Evolutionary conservation across 2,329 filamentous ascomycete species (phyloP).

Genomic region (Pseudogymnoascus sp.): DNA sequence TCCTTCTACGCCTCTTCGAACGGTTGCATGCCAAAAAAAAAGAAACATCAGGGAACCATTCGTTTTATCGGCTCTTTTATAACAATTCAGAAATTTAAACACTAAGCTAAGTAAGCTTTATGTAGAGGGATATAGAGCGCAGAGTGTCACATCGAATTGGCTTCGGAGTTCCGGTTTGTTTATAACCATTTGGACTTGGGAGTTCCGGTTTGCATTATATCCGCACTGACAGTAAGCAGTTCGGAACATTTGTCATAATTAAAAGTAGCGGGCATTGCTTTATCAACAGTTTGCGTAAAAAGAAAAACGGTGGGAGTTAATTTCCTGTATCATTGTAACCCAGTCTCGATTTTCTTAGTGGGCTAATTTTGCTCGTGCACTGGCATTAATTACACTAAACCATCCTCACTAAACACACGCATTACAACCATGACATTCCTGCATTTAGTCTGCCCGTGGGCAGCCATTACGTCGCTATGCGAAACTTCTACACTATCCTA

Average conservation of each 20-base stretch:
- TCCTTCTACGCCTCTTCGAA: neutral
- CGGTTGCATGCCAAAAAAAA: neutral
- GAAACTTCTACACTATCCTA: slow-evolving; percentile 19
- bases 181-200: neutral
- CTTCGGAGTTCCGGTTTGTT: neutral
- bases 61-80: neutral
- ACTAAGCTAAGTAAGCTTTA: neutral
- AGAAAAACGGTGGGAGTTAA: neutral
- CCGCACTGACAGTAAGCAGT: neutral
- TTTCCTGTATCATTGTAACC: neutral
- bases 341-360: neutral
- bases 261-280: neutral
- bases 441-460: slow-evolving; percentile 18
- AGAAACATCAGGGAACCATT: neutral
- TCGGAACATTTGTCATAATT: neutral
- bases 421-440: slow-evolving; percentile 15
- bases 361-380: neutral
- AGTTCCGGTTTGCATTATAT: neutral
- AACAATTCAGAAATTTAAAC: neutral
- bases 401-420: slow-evolving; percentile 29
- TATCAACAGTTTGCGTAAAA: neutral
- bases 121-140: neutral
- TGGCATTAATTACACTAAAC: slow-evolving; percentile 28
- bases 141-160: neutral
- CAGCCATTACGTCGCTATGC: slow-evolving; percentile 17